Base-by-base conservation (phyloP, 2,329 filamentous ascomycete genomes). In the Scortechinia acanthostroma region DNA sequence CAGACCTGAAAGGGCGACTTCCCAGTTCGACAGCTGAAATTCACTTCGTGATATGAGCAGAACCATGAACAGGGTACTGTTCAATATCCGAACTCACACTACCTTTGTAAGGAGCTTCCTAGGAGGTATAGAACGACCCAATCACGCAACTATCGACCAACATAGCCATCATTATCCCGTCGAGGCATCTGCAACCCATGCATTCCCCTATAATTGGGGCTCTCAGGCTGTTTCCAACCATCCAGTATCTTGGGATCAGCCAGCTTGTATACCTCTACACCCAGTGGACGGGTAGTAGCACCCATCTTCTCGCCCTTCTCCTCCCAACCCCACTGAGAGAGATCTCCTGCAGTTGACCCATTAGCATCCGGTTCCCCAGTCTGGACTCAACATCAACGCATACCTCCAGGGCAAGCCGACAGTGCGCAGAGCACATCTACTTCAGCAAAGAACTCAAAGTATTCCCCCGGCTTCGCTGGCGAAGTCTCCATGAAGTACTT, bases 381-480 rank as follows among this genome's bases (percentile, higher is more conserved):
- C 3, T 43, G 2, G 15, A 42, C 10, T 35, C 21, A 10, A 30
- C 20, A 3, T 13, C 4, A 16, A 40, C 48, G 20, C 50, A 37
- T 42, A 28, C 16, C 16, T 4, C n/a, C 4, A 19, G 23, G 14
- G 25, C 5, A 15, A 42, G 4, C 22, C 4, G 37, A 45, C 23
- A 28, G 43, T 0, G 72, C 74, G 64, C 76, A 74, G 25, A 93
- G 62, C 6, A 91, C 62, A 58, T 91, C 84, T 54, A 86, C 77
- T 67, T 93, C 88, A 0, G 88, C 86, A 48, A 93, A 78, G 56
- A 93, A 90, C 61, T 89, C 85, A 46, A 91, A 77, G 46, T 73
- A 80, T 47, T 82, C 77, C 0, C 71, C 75, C 4, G 61, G 52
- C 45, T 65, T 58, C 0, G 77, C 78, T 0, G 78, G 78, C 47